Evolutionary conservation across 2,329 filamentous ascomycete species (phyloP).

Genomic region (Fusarium musae): DNA sequence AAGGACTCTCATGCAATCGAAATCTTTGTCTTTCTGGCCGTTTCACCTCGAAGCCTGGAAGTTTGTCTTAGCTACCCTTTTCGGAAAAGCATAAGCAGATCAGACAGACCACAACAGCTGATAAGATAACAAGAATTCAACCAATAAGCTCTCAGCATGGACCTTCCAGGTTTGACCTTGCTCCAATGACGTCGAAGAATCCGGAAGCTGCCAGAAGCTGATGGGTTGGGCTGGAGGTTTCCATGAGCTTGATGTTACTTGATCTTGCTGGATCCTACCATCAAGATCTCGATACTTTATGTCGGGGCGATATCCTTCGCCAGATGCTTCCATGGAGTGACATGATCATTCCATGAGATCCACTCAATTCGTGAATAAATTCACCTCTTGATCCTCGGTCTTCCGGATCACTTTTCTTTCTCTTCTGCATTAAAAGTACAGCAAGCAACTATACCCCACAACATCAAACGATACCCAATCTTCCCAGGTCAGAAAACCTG

Average conservation of each 20-base stretch:
- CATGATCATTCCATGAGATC: conserved; percentile 36
- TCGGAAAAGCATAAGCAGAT: neutral
- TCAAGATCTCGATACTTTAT: conserved; percentile 39
- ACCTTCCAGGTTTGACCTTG: conserved; percentile 31
- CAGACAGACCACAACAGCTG: neutral
- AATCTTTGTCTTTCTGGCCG: neutral
- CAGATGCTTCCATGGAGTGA: conserved; percentile 21
- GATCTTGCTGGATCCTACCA: conserved; percentile 41
- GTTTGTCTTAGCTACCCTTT: neutral
- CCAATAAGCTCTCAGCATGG: conserved; percentile 13
- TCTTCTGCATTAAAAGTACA: conserved; percentile 13
- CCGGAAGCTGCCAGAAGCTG: conserved; percentile 45
- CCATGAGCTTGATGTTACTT: conserved; percentile 42
- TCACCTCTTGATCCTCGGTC: conserved; percentile 22
- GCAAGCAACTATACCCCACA: conserved; percentile 35
- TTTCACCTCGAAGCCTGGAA: conserved; percentile 2
- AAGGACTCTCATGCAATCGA: neutral
- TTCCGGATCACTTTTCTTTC: conserved; percentile 24
- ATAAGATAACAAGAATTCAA: conserved; percentile 41
- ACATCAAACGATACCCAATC: conserved; percentile 40
- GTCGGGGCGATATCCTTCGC: conserved; percentile 28
- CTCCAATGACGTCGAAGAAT: conserved; percentile 50
- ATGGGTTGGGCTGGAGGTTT: conserved; percentile 45
- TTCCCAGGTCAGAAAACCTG: conserved; percentile 36
- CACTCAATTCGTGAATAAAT: conserved; percentile 43